Conservation (phyloP, 176 grass and related monocot species). For the Carex myosuroides region DNA sequence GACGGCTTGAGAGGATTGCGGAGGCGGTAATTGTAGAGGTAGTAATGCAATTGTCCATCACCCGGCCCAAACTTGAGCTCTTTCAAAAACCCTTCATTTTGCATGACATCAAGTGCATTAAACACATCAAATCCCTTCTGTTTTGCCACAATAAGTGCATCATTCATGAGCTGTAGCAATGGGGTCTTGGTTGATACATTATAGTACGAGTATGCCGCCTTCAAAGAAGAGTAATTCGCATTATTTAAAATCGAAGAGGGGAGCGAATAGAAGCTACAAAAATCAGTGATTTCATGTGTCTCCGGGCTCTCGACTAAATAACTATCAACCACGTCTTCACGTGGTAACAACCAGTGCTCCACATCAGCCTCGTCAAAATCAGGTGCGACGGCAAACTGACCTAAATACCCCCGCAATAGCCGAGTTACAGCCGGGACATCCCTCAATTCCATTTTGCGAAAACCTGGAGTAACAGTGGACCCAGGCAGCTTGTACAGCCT, state of each 20-base stretch:
- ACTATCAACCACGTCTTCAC: slow-evolving; percentile 83
- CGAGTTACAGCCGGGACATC: slow-evolving; percentile 84
- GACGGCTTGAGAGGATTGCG: slow-evolving; percentile 58
- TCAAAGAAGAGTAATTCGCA: slow-evolving; percentile 66
- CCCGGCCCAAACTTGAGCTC: slow-evolving; percentile 96
- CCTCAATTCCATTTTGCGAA: slow-evolving; percentile 80
- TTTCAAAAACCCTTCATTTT: slow-evolving; percentile 83
- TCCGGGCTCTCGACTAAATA: slow-evolving; percentile 94
- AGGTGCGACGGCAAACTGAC: slow-evolving; percentile 56
- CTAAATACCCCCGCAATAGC: slow-evolving; percentile 66
- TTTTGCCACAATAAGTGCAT: slow-evolving; percentile 87
- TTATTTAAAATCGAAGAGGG: slow-evolving; percentile 90
- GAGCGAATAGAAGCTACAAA: slow-evolving; percentile 95
- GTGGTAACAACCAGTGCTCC: slow-evolving; percentile 91
- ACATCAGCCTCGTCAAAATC: slow-evolving; percentile 97
- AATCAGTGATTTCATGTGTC: slow-evolving; percentile 91
- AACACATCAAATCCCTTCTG: slow-evolving; percentile 92
- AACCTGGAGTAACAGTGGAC: slow-evolving; percentile 66
- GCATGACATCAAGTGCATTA: slow-evolving; percentile 95
- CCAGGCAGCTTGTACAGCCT: slow-evolving; percentile 93
- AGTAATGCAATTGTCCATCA: slow-evolving; percentile 97
- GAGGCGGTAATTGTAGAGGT: slow-evolving; percentile 90
- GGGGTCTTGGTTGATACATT: slow-evolving; percentile 87
- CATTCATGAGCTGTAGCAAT: slow-evolving; percentile 87
- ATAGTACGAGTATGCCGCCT: slow-evolving; percentile 95